phyloP scores from a whole-genome alignment of 495 filamentous ascomycete genomes.

The Podospora didyma region DNA sequence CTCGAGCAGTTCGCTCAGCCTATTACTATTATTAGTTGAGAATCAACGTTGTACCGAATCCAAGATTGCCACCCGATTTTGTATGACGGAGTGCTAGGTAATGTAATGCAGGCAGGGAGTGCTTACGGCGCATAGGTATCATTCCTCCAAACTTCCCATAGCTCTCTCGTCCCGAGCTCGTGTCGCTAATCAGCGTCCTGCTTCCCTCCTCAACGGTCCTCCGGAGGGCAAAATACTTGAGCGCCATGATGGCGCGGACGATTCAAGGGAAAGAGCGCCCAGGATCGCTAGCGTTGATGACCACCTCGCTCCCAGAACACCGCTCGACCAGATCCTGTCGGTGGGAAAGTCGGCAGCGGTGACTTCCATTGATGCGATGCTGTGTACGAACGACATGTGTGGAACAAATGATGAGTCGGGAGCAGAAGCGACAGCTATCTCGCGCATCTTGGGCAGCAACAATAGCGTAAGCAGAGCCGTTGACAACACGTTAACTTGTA shows the following conservation, averaged over 20 bases:
- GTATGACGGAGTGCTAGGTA: background rate
- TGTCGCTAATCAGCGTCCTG: constrained; percentile 49
- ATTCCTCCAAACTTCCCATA: constrained; percentile 49
- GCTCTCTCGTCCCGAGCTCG: constrained; percentile 43
- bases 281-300: constrained; percentile 28
- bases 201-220: constrained; percentile 48
- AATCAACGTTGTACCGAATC: too few relatives aligned
- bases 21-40: too few relatives aligned
- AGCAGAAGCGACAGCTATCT: background rate
- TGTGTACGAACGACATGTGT: constrained; percentile 21
- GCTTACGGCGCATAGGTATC: constrained; percentile 20
- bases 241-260: constrained; percentile 23
- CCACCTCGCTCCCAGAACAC: constrained; percentile 2
- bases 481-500: constrained; percentile 59
- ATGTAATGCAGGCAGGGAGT: background rate
- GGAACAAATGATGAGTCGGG: background rate
- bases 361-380: constrained; percentile 8
- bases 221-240: constrained; percentile 40
- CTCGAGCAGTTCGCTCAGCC: constrained; percentile 7
- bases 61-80: too few relatives aligned
- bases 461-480: constrained; percentile 53
- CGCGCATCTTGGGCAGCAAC: constrained; percentile 44
- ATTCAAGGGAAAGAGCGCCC: constrained; percentile 15
- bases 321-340: constrained; percentile 12
- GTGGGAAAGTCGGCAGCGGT: background rate